These are phyloP conservation scores for Raddia guianensis DNA, from an alignment of 176 grass and related monocot genomes.

Conservation along the genomic window DNA sequence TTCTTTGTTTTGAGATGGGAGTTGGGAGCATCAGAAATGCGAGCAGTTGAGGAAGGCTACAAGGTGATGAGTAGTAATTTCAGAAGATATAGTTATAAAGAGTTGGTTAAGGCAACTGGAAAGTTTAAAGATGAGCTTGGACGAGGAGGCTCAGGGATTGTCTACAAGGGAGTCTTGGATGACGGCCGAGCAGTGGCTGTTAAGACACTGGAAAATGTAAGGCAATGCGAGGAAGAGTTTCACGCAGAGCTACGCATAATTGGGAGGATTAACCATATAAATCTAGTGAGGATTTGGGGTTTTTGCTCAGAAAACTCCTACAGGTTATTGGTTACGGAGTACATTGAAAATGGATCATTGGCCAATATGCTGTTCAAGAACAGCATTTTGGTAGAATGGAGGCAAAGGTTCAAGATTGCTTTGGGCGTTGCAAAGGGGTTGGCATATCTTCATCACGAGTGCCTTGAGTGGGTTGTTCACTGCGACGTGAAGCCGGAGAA, in stretches of 20 bases:
- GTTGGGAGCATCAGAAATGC: constrained; percentile 26
- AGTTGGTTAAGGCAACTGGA: constrained; percentile 44
- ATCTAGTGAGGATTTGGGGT: constrained; percentile 54
- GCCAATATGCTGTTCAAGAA: constrained; percentile 38
- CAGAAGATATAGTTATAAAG: constrained; percentile 48
- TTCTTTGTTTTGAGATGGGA: constrained; percentile 45
- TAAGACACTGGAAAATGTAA: constrained; percentile 44
- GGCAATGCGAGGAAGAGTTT: constrained; percentile 47
- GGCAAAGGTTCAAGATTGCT: constrained; percentile 47
- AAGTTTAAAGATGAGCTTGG: constrained; percentile 49
- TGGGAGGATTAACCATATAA: constrained; percentile 54
- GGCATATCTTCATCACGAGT: constrained; percentile 61
- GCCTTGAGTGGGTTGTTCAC: constrained; percentile 55
- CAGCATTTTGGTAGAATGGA: constrained; percentile 42
- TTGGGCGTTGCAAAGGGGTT: constrained; percentile 52
- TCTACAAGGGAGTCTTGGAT: constrained; percentile 52
- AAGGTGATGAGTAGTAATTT: constrained; percentile 49
- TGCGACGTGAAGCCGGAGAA: constrained; percentile 57
- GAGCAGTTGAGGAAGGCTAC: constrained; percentile 36
- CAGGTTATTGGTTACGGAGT: constrained; percentile 49
- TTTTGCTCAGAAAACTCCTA: constrained; percentile 46
- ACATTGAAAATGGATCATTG: constrained; percentile 48
- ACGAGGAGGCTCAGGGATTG: constrained; percentile 49
- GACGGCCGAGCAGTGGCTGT: constrained; percentile 43
- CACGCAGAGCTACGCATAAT: constrained; percentile 52